Percentiles rank a stretch among this genome's conserved stretches.
Evolutionary conservation across 176 grass and related monocot genomes (phyloP).

Genomic region (Musa troglodytarum): DNA sequence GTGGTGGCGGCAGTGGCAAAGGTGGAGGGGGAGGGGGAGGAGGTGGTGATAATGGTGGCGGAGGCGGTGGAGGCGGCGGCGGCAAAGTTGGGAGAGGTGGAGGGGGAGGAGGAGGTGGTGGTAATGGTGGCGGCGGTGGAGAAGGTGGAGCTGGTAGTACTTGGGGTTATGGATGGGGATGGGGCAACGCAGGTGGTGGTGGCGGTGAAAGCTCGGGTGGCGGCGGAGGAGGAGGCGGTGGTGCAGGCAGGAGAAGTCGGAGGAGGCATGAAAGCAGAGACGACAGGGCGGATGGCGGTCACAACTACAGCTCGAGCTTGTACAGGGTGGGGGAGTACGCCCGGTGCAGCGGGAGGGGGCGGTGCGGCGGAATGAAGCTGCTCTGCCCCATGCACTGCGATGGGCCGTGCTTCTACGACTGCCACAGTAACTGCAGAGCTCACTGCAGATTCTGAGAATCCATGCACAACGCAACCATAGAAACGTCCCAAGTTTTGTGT

Average conservation of each 20-base stretch:
- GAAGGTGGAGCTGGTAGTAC: background rate
- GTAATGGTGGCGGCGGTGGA: background rate
- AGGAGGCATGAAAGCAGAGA: background rate
- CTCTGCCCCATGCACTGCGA: conserved; percentile 84
- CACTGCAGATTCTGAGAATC: conserved; percentile 58
- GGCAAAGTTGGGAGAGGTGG: background rate
- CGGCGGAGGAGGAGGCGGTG: background rate
- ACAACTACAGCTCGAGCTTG: conserved; percentile 67
- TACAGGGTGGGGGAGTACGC: conserved; percentile 77
- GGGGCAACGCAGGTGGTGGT: conserved; percentile 13
- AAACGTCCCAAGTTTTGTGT: background rate
- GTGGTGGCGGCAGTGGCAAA: background rate
- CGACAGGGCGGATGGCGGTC: background rate
- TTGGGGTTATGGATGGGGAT: conserved; percentile 10
- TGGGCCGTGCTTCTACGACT: conserved; percentile 88
- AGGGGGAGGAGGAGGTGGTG: conserved; percentile 17
- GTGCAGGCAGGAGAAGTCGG: background rate
- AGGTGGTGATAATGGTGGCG: conserved; percentile 9
- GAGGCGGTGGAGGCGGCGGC: too few relatives aligned
- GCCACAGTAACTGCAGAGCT: conserved; percentile 65
- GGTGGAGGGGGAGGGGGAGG: conserved; percentile 20
- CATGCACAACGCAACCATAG: background rate
- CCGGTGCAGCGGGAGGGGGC: conserved; percentile 43
- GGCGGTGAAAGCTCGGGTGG: conserved; percentile 19
- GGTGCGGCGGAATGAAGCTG: conserved; percentile 60